Base-by-base conservation (phyloP, 257 asterid species). In the Solanum pimpinellifolium region DNA sequence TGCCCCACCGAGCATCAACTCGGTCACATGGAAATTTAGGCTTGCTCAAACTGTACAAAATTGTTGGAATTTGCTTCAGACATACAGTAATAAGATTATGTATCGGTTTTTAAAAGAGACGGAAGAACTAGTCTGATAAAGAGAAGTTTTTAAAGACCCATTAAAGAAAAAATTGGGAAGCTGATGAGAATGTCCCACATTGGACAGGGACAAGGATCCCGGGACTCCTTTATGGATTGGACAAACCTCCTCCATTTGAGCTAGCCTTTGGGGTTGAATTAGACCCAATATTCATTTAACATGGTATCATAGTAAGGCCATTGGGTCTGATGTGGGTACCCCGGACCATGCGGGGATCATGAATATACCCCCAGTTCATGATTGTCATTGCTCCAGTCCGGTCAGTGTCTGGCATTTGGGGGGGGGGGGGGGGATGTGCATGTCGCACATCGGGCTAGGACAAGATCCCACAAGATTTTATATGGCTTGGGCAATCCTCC, bases 1-100 rank as follows among this genome's bases (percentile, higher is more conserved):
- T 96, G 46, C 99, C 99, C 99, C 99, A 95, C 42, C 99, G 94
- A 33, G 98, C 98, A 93, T 96, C 98, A 62, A 96, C 96, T 81
- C 99, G 90, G 83, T 93, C 97, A 66, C 99, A 95, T 9, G 97
- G 97, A 88, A 96, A 96, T 37, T 83, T 86, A 37, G 87, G 88
- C 93, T 96, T 96, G 42, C 94, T 95, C 73, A 96, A 90, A 91
- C 99, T 96, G 95, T 87, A 92, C 81, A 87, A 78, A 60, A 87
- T 12, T 31, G 60, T 35, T 3, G 75, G 84, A 75, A 59, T 85
- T 41, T 31, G 66, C 86, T 78, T 80, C 29, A 25, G 87, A 27
- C 29, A 23, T 49, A 4, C 65, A n/a, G 52, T 23, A 23, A 72
- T 42, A 42, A 46, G 16, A 9, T 52, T 27, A 11, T 68, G 49